Conservation (phyloP, 2,329 filamentous ascomycete genomes). For the Hypoxylon sp. region DNA sequence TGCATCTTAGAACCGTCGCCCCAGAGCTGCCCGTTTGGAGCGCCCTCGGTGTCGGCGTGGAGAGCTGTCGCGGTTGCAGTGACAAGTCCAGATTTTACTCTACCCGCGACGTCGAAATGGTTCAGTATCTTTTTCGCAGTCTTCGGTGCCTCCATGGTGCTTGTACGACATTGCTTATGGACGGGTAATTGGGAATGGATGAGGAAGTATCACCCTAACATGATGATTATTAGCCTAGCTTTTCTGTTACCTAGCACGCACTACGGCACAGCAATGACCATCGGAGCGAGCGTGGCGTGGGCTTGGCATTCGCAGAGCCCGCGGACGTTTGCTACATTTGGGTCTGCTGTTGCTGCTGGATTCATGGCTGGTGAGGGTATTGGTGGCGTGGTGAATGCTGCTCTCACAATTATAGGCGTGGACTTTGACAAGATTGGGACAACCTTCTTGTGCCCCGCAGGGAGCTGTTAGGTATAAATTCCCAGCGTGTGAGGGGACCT, state of each 20-base stretch:
- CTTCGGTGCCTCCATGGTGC: slow-evolving; percentile 65
- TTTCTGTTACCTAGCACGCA: slow-evolving; percentile 71
- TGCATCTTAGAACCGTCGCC: slow-evolving; percentile 61
- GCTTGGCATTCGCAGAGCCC: slow-evolving; percentile 56
- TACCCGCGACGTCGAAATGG: slow-evolving; percentile 62
- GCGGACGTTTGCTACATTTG: slow-evolving; percentile 67
- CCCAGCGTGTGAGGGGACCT: neutral
- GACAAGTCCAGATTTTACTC: slow-evolving; percentile 58
- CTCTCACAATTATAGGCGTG: slow-evolving; percentile 56
- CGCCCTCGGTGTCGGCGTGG: neutral
- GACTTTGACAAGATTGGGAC: slow-evolving; percentile 12
- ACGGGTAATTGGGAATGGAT: slow-evolving; percentile 68
- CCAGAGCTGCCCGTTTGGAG: slow-evolving; percentile 44
- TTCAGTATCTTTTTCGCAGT: slow-evolving; percentile 70
- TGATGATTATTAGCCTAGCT: slow-evolving; percentile 73
- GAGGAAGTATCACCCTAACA: slow-evolving; percentile 72
- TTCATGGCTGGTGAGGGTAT: slow-evolving; percentile 75
- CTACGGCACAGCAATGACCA: slow-evolving; percentile 68
- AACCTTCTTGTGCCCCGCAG: slow-evolving; percentile 2
- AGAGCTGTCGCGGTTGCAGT: neutral
- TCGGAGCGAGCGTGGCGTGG: neutral
- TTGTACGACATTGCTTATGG: slow-evolving; percentile 69
- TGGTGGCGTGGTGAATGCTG: slow-evolving; percentile 73
- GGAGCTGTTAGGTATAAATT: neutral
- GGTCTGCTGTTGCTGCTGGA: slow-evolving; percentile 72